phyloP scores from a whole-genome alignment of 257 asterid species.

The Nicotiana sylvestris region DNA sequence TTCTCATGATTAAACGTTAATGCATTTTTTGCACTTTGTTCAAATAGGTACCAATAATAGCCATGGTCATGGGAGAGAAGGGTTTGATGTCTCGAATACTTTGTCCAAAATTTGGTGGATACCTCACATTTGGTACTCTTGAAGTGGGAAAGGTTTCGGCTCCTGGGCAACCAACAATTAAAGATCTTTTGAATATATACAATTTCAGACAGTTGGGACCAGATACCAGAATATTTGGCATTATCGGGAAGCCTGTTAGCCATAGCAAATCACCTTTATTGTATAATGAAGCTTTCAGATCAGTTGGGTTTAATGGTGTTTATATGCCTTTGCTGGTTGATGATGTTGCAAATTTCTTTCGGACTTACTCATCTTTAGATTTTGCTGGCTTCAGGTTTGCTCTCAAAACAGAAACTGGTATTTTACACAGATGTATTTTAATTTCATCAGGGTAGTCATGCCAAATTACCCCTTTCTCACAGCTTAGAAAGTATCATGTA shows the following conservation, averaged over 20 bases:
- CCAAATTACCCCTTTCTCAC: background rate
- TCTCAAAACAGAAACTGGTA: constrained; percentile 15
- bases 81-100: constrained; percentile 86
- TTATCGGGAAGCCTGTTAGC: constrained; percentile 90
- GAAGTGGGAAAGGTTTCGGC: constrained; percentile 88
- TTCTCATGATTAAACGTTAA: background rate
- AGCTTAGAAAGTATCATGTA: background rate
- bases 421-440: background rate
- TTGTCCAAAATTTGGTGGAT: constrained; percentile 95
- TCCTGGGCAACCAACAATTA: constrained; percentile 95
- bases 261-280: constrained; percentile 96
- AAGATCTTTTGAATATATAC: constrained; percentile 70
- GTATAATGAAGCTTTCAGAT: constrained; percentile 74
- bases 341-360: constrained; percentile 54
- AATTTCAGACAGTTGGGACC: constrained; percentile 71
- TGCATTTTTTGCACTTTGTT: constrained; percentile 13
- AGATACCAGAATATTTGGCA: constrained; percentile 82
- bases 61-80: constrained; percentile 98
- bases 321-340: constrained; percentile 80
- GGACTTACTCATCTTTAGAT: constrained; percentile 72
- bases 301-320: constrained; percentile 69
- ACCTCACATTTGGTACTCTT: constrained; percentile 88
- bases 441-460: background rate
- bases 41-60: constrained; percentile 78
- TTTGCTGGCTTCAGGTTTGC: constrained; percentile 90